These are phyloP conservation scores for Aspergillus hancockii DNA, from an alignment of 495 filamentous ascomycete genomes.

Conservation along the genomic window DNA sequence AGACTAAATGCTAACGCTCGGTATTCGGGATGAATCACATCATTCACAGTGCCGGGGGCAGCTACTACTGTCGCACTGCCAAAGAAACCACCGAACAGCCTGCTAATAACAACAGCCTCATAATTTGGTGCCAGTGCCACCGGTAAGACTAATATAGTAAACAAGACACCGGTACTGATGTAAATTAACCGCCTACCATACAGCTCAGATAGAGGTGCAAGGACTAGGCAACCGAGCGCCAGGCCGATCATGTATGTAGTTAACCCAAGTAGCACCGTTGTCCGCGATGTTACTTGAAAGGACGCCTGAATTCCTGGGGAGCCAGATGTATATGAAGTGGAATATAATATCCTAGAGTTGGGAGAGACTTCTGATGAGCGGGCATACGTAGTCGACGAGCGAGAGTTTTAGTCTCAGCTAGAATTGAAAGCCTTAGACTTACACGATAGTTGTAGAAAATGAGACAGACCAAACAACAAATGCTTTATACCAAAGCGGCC, in stretches of 20 bases:
- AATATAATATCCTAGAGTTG: slow-evolving; percentile 60
- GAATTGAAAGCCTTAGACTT: slow-evolving; percentile 18
- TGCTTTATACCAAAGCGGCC: slow-evolving; percentile 64
- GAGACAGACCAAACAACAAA: slow-evolving; percentile 60
- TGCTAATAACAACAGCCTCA: slow-evolving; percentile 59
- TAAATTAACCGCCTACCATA: slow-evolving; percentile 73
- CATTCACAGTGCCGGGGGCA: slow-evolving; percentile 72
- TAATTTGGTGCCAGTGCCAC: slow-evolving; percentile 68
- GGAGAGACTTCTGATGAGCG: not conserved
- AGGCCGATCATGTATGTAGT: slow-evolving; percentile 72
- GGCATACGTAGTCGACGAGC: not conserved
- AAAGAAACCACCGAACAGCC: slow-evolving; percentile 61
- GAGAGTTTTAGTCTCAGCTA: too few relatives aligned
- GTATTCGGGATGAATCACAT: slow-evolving; percentile 67
- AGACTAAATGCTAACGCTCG: slow-evolving; percentile 67
- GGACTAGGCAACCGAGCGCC: slow-evolving; percentile 64
- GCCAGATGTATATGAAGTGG: slow-evolving; percentile 73
- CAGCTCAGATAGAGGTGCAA: slow-evolving; percentile 76
- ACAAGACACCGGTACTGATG: slow-evolving; percentile 58
- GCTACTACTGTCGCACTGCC: slow-evolving; percentile 69
- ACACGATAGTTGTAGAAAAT: slow-evolving; percentile 65
- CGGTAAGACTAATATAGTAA: slow-evolving; percentile 65
- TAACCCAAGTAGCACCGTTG: slow-evolving; percentile 67
- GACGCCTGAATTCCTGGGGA: slow-evolving; percentile 64
- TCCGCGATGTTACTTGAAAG: slow-evolving; percentile 55